Conservation (phyloP, 179 eudicot species). For the Patellifolia procumbens region DNA sequence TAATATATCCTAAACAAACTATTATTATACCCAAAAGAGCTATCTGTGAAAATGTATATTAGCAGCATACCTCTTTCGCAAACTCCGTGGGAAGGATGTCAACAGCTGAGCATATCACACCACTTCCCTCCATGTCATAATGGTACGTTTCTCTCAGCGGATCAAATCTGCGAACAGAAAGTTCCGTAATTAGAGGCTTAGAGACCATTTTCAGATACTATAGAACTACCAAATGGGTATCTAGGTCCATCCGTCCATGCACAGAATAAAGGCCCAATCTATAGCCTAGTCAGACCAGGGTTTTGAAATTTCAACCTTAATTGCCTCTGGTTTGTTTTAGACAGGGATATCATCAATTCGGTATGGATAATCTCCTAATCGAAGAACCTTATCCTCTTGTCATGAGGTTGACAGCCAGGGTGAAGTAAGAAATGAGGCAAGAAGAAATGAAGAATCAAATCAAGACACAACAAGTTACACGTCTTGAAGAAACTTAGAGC, state of each 20-base stretch:
- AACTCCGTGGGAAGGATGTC: not conserved
- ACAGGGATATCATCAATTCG: not conserved
- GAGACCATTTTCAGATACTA: not conserved
- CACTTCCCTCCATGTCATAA: not conserved
- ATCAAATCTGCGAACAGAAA: not conserved
- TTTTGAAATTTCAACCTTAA: too few relatives aligned
- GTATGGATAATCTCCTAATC: not conserved
- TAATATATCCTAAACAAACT: not conserved
- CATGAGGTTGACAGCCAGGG: not conserved
- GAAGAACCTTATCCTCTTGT: not conserved
- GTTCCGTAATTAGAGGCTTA: not conserved
- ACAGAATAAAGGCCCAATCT: not conserved
- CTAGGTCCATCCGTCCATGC: too few relatives aligned
- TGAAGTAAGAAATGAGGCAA: not conserved
- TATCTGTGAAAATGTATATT: not conserved
- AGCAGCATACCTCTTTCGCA: slow-evolving; percentile 32
- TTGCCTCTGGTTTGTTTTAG: not conserved
- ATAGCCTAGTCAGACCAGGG: not conserved
- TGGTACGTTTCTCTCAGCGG: not conserved
- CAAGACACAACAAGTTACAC: not conserved
- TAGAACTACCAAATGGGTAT: not conserved
- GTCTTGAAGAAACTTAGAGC: not conserved
- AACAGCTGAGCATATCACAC: slow-evolving; percentile 1
- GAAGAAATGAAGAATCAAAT: not conserved
- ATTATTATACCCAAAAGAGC: not conserved